These are phyloP conservation scores for Miscanthus lutarioriparius DNA, from an alignment of 176 grass and related monocot genomes.

Conservation along the genomic window DNA sequence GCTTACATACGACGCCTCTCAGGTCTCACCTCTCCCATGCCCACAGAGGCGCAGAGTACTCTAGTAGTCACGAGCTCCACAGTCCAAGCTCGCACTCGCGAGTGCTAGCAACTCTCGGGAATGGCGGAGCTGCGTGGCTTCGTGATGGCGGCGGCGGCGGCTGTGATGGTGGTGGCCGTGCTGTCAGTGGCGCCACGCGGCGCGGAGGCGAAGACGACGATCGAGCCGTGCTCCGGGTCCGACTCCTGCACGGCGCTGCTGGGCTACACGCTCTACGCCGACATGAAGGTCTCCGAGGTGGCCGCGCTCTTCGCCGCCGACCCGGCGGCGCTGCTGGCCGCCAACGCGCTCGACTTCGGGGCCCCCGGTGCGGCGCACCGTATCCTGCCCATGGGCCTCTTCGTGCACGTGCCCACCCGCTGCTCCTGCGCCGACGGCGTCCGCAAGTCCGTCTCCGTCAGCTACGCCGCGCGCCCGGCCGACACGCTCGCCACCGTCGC, in stretches of 20 bases:
- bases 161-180: not conserved
- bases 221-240: conserved; percentile 82
- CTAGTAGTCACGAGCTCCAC: not conserved
- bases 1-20: not conserved
- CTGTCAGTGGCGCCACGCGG: not conserved
- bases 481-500: conserved; percentile 80
- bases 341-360: conserved; percentile 69
- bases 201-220: conserved; percentile 69
- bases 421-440: conserved; percentile 85
- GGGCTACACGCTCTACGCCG: conserved; percentile 93
- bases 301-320: conserved; percentile 68
- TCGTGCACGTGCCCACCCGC: conserved; percentile 66
- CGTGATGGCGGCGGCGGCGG: not conserved
- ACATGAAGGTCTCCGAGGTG: conserved; percentile 93
- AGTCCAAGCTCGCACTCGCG: not conserved
- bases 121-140: conserved; percentile 11
- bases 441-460: conserved; percentile 72
- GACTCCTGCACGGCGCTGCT: conserved; percentile 71
- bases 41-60: not conserved
- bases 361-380: conserved; percentile 57
- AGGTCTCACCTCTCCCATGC: not conserved
- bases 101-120: not conserved
- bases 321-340: conserved; percentile 55
- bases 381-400: conserved; percentile 77
- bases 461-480: conserved; percentile 64